Conservation (phyloP, 495 filamentous ascomycete genomes). For the Bryoglossum gracile region DNA sequence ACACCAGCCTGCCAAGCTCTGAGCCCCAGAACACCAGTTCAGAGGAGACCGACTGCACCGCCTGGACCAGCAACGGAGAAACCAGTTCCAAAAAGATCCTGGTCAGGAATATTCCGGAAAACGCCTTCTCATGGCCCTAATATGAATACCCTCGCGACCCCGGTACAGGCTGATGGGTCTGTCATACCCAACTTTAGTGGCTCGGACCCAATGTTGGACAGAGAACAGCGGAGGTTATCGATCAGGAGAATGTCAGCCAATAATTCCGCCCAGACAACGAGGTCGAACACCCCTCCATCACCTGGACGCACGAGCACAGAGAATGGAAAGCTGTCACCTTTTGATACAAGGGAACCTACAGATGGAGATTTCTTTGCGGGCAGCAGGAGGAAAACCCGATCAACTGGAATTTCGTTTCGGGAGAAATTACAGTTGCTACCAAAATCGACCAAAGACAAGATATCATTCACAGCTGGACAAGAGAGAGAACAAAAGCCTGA, state of each 20-base stretch:
- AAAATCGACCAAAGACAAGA: constrained; percentile 28
- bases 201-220: constrained; percentile 29
- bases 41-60: constrained; percentile 20
- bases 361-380: constrained; percentile 34
- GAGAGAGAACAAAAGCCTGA: constrained; percentile 22
- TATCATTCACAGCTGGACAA: constrained; percentile 20
- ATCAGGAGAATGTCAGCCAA: constrained; percentile 32
- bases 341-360: constrained; percentile 34
- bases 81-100: constrained; percentile 24
- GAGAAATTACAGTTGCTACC: constrained; percentile 22
- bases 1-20: constrained; percentile 6
- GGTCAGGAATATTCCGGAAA: constrained; percentile 31
- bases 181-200: constrained; percentile 19
- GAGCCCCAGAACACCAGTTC: constrained; percentile 11
- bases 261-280: constrained; percentile 38
- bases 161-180: constrained; percentile 33
- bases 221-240: constrained; percentile 17
- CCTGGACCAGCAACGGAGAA: constrained; percentile 23
- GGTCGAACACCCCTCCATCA: constrained; percentile 47
- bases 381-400: constrained; percentile 35
- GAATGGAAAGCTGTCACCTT: too few relatives aligned
- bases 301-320: too few relatives aligned
- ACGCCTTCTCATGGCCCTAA: constrained; percentile 27
- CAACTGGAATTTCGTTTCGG: constrained; percentile 42
- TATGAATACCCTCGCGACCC: constrained; percentile 21